phyloP scores from a whole-genome alignment of 2,329 filamentous ascomycete species.

The Zasmidium cellare region DNA sequence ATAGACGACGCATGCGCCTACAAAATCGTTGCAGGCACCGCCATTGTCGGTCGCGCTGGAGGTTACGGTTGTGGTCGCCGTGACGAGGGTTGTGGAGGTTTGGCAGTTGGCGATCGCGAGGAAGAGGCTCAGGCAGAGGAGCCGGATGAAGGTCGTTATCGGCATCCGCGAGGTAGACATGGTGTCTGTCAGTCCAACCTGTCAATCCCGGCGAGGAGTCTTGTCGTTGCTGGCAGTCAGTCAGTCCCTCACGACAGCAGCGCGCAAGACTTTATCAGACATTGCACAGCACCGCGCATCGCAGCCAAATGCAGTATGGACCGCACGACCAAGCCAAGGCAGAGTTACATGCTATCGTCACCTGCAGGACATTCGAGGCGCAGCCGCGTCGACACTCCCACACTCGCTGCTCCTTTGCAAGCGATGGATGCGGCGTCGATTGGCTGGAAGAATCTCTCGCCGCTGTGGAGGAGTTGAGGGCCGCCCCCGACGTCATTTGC shows the following conservation, averaged over 20 bases:
- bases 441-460: not conserved
- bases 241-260: not conserved
- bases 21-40: conserved; percentile 16
- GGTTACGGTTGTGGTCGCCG: conserved; percentile 14
- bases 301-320: not conserved
- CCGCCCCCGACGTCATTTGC: not conserved
- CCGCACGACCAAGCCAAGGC: conserved; percentile 1
- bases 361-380: not conserved
- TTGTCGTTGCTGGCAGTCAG: not conserved
- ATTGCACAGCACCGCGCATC: not conserved
- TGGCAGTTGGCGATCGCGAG: conserved; percentile 7
- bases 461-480: not conserved
- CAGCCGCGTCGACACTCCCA: not conserved
- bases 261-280: not conserved
- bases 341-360: not conserved
- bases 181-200: not conserved
- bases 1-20: conserved; percentile 18
- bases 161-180: not conserved
- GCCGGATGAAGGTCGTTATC: not conserved
- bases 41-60: conserved; percentile 4
- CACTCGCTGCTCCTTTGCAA: not conserved
- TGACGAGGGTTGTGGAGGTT: conserved; percentile 12
- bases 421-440: not conserved
- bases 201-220: not conserved
- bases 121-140: not conserved